Base-by-base conservation (phyloP, 768 basidiomycete genomes). In the Russula sp. region DNA sequence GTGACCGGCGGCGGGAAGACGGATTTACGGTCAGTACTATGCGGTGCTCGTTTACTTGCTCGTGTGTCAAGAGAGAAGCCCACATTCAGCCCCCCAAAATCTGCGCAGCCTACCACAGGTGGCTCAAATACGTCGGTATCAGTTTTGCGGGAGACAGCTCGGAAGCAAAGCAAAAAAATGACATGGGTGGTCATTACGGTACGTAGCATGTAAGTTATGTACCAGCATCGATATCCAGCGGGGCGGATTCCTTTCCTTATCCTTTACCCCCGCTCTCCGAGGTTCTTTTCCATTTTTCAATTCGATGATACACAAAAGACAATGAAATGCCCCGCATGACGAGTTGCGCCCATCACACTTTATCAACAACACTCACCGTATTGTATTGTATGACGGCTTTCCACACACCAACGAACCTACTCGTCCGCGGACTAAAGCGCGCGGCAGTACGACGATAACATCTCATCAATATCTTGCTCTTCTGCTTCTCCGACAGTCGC, bases 401-500 rank as follows among this genome's bases (percentile, higher is more conserved):
- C 14, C 26, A 18, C 49, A 13, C 26, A 14, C 7, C 3, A 7
- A 14, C 38, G 38, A 16, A 26, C 49, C 49, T 14, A 16, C 22
- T 50, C 49, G 2, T 9, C 49, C 49, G 49, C 49, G 49, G 49
- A 50, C 26, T 50, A 16, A n/a, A 22, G 46, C n/a, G n/a, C 13
- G 46, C 4, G 46, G 46, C 46, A 9, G n/a, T 22, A 46, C 46
- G 46, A 46, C n/a, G 20, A 22, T 40, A 10, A 40, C 38, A 40
- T 6, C 5, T 18, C 38, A 40, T 50, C 24, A 50, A 26, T 2
- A 50, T 3, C 24, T 2, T 26, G 49, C 14, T 22, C 49, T 50
- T 50, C 49, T 50, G 14, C 49, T 50, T 50, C 49, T 50, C 49
- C 49, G 49, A 50, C 26, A 14, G 26, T 28, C 49, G 49, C 26